A percentile compares a stretch with the other conserved stretches of the same genome.
Evolutionary conservation across 164 flowering plant genomes (phyloP).

Genomic region (Magnolia kwangsiensis): DNA sequence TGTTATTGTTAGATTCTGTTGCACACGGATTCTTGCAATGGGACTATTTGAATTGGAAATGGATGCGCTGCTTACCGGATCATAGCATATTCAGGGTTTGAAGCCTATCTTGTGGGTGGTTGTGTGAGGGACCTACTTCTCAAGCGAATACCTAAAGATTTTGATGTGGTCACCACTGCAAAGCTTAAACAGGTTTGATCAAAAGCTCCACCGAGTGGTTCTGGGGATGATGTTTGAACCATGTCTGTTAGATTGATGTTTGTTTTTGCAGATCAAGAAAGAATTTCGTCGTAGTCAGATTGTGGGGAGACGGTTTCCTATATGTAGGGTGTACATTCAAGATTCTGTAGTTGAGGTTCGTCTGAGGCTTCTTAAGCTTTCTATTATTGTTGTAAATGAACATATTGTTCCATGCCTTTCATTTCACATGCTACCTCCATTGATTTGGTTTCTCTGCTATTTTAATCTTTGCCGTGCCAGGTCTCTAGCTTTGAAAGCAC

Average conservation of each 20-base stretch:
- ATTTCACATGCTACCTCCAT: background rate
- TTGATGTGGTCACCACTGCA: constrained; percentile 87
- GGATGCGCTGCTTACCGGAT: background rate
- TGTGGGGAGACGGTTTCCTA: constrained; percentile 79
- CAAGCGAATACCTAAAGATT: constrained; percentile 78
- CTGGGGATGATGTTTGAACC: background rate
- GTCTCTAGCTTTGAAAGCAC: constrained; percentile 80
- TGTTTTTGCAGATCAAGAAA: constrained; percentile 42
- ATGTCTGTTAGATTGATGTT: constrained; percentile 1
- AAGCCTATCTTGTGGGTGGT: constrained; percentile 91
- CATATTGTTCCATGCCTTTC: background rate
- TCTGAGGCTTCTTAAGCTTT: constrained; percentile 7
- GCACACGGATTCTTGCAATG: background rate
- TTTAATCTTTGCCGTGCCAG: constrained; percentile 27
- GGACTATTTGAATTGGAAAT: background rate
- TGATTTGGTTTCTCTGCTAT: background rate
- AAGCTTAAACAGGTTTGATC: constrained; percentile 53
- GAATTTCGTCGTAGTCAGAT: constrained; percentile 37
- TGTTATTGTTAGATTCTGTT: background rate
- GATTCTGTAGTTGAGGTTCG: constrained; percentile 64
- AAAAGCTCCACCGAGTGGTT: background rate
- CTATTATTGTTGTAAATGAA: background rate
- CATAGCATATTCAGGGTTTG: constrained; percentile 49
- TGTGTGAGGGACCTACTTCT: constrained; percentile 89
- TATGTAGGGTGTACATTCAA: constrained; percentile 54